Evolutionary conservation across 805 yeast species (phyloP).

Genomic region (Wickerhamiella occidentalis): DNA sequence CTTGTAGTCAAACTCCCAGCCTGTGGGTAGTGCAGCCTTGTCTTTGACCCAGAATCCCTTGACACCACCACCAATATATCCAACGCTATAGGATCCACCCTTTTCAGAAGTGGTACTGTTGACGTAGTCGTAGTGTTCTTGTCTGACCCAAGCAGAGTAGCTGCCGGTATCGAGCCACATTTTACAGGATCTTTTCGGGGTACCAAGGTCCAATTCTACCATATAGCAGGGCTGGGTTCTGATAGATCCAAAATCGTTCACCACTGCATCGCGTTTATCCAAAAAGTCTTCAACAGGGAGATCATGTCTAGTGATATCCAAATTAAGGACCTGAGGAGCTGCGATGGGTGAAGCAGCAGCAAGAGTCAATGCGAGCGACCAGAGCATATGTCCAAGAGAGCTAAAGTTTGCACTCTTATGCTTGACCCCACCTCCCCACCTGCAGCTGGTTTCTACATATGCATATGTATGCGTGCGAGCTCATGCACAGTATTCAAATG

Average conservation of each 20-base stretch:
- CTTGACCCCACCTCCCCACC: too few species aligned
- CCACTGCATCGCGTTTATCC: neutral
- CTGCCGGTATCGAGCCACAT: neutral
- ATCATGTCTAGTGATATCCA: neutral
- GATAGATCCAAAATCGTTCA: neutral
- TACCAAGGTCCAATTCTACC: neutral
- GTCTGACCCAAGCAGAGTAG: neutral
- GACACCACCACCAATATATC: neutral
- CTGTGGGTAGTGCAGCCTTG: neutral
- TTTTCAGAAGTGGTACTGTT: neutral
- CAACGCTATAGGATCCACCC: neutral
- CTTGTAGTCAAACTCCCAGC: neutral
- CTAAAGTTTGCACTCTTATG: too few species aligned
- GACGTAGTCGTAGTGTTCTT: neutral
- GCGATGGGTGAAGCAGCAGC: neutral
- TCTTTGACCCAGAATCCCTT: neutral
- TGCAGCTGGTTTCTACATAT: too few species aligned
- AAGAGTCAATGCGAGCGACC: neutral
- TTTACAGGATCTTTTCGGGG: neutral
- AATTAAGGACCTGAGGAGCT: neutral
- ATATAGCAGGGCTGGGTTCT: neutral
- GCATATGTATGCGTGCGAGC: too few species aligned
- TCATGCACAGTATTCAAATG: too few species aligned
- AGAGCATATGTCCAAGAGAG: too few species aligned
- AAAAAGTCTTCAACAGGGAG: neutral